Evolutionary conservation across 2,329 filamentous ascomycete genomes (phyloP), one percentile per base, ranked within the genome.

Genomic region (Cladophialophora psammophila): DNA sequence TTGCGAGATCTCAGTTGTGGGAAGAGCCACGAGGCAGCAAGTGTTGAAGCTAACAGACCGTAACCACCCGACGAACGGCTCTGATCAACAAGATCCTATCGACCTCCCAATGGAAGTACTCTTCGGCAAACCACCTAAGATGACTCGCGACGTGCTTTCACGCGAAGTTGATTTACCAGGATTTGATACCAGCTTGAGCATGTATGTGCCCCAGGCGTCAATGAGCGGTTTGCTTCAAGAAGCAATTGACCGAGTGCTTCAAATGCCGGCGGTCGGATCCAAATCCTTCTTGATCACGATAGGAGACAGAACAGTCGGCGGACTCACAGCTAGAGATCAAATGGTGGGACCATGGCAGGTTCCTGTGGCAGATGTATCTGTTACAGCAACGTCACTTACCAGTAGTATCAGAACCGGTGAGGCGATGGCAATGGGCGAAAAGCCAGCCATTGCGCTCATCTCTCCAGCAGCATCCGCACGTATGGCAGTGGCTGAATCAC

Each of bases 211-310:
- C 20, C 86, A 87, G 32, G 79, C 83, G 4, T 80, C 85, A 0
- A 80, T 76, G 8, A 77, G 76, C 35, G 84, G 86, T 6, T 72
- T 88, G 32, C 76, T 89, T n/a, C 77, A 80, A 0, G 89, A 94
- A 78, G 93, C 94, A 15, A 87, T 92, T 0, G 88, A 93, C 73
- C 85, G 93, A 68, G 93, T 98, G 2, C 88, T 98, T 63, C 88
- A 88, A 58, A 84, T 98, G 60, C 94, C 95, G 20, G 87, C 94
- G 1, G 95, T 98, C 26, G 94, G 93, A n/a, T 97, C 94, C 26
- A 98, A 98, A 80, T 93, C 91, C 26, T 99, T 98, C 83, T 85
- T 99, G 42, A 97, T 99, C 75, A 98, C 95, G 1, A 99, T 98
- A 72, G 94, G 91, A 58, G 95, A 98, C 78, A 88, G 95, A 69